Base-by-base conservation (phyloP, 2,329 filamentous ascomycete genomes). In the Lasiodiplodia sp. region DNA sequence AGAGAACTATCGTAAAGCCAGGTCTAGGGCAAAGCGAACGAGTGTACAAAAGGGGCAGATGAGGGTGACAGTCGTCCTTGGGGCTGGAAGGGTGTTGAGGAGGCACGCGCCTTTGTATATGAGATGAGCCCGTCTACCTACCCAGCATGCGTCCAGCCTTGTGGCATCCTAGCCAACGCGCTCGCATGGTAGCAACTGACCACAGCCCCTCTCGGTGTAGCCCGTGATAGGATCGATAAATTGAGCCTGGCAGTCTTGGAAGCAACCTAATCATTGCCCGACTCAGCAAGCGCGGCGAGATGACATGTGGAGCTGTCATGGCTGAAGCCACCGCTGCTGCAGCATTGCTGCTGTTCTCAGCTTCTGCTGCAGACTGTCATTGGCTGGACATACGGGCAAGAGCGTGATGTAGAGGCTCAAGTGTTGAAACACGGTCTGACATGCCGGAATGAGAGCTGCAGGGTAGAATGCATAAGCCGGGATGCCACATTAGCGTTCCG, bases 401-500 rank as follows among this genome's bases (percentile, higher is more conserved):
- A 55, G 14, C 63, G 38, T 66, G 63, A 16, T 34, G n/a, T 37
- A 56, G 63, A 55, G 63, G 63, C 63, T 66, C 63, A 66, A 66
- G 28, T 25, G 63, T 28, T 66, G 52, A 66, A 37, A 66, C 63
- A 38, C 18, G n/a, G 31, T 37, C 16, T 38, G 16, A 38, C 44
- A 34, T 31, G 23, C 60, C 28, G 60, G 60, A 52, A 64, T 53
- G 60, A 6, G 28, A 40, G 58, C 44, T 49, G 58, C 58, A 47
- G 16, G 28, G 18, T 51, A n/a, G 58, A 51, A 16, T n/a, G 37
- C 37, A 23, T 37, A 18, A 60, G 37, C 57, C 14, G 14, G 44
- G 60, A 40, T 64, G 18, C n/a, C n/a, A 21, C 44, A 34, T 38
- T 53, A 52, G 60, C 47, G 44, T 10, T 44, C 18, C 58, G 16